These are phyloP conservation scores for Daedalea quercina DNA, from an alignment of 768 basidiomycete genomes.

Conservation along the genomic window DNA sequence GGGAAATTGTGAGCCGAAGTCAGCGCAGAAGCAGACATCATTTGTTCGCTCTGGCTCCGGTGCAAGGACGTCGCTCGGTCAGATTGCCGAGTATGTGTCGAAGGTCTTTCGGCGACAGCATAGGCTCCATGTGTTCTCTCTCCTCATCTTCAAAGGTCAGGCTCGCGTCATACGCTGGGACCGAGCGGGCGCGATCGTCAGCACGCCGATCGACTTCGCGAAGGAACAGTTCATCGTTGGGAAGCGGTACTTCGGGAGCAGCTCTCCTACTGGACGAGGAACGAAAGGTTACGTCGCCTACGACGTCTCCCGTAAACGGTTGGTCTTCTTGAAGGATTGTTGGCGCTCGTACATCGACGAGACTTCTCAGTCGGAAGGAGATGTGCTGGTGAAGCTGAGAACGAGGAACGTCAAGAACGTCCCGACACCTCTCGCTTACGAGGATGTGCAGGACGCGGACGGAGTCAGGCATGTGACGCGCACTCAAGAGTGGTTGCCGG, in stretches of 20 bases:
- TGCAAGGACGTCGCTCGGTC: not conserved
- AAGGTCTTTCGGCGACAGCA: slow-evolving; percentile 5
- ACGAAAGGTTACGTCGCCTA: slow-evolving; percentile 10
- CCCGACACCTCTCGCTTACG: not conserved
- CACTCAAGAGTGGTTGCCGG: not conserved
- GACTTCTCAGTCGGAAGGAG: not conserved
- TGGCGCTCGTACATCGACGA: slow-evolving; percentile 2
- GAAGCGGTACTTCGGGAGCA: not conserved
- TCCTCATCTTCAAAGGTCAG: not conserved
- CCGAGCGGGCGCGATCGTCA: slow-evolving; percentile 4
- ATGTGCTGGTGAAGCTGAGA: slow-evolving; percentile 1
- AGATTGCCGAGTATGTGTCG: slow-evolving; percentile 3
- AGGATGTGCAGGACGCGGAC: not conserved
- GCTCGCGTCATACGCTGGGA: slow-evolving; percentile 6
- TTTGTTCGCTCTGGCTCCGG: too few relatives aligned
- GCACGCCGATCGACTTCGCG: slow-evolving; percentile 1
- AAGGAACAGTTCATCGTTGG: slow-evolving; percentile 4
- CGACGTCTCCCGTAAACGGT: not conserved
- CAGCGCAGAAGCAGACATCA: too few relatives aligned
- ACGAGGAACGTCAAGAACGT: not conserved
- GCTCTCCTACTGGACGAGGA: slow-evolving; percentile 3
- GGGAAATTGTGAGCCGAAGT: too few relatives aligned
- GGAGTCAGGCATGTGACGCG: not conserved
- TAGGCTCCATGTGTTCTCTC: not conserved
- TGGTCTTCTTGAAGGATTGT: slow-evolving; percentile 11